Evolutionary conservation across 345 rosid species (phyloP), one percentile per base, ranked within the genome.

Genomic region (Hypericum androsaemum): DNA sequence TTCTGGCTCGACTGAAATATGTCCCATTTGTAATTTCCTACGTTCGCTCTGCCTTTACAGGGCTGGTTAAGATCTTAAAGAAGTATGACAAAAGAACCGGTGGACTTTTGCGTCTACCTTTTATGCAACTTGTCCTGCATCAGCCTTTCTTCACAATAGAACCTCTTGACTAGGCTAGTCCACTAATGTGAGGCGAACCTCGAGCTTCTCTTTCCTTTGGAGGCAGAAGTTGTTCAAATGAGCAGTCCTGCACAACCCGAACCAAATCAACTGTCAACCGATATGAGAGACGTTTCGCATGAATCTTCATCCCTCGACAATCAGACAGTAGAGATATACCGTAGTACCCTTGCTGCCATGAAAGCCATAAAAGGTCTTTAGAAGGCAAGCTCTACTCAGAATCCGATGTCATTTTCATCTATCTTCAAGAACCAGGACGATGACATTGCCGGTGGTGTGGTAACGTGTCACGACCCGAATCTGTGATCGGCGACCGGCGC

Each of bases 271-370:
- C 68, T 49, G 3, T 32, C 36, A 3, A 65, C 64, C 35, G 50
- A n/a, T n/a, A n/a, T n/a, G n/a, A n/a, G n/a, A n/a, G n/a, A 59
- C 36, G 63, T 65, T 37, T 54, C 70, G 6, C 53, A 54, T 7
- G 77, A 77, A 44, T 69, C 89, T 4, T 66, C 73, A 15, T 71
- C 71, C 15, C 76, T 81, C 0, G 89, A 83, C 12, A 70, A 80
- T 55, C 89, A 78, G 49, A 74, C 82, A 13, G 68, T 74, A 17
- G 86, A 82, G 65, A 74, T 86, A 14, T 89, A 89, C 55, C 76
- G 89, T 39, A 77, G 97, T 65, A 89, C 95, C 45, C 86, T 89
- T 46, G 97, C 97, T 54, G 97, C 97, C 22, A 86, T 89, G 89
- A 78, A 80, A 68, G 85, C 97, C 3, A 83, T 89, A 43, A 67